Percentiles rank a stretch among this genome's conserved stretches.
phyloP scores from a whole-genome alignment of 2,329 filamentous ascomycete genomes.

The Ophiobolus disseminans region DNA sequence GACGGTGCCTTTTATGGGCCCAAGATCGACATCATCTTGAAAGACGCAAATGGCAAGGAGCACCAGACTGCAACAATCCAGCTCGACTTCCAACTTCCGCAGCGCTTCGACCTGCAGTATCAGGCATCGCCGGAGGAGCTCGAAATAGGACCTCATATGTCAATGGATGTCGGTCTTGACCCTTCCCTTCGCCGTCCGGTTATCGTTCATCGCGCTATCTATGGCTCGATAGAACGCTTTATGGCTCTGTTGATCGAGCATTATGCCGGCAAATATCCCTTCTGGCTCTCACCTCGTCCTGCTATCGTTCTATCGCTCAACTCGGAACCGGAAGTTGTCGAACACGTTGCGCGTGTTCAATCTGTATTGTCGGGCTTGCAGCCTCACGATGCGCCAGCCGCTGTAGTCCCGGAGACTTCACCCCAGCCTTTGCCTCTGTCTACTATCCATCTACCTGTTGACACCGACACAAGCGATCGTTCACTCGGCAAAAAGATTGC shows the following conservation, averaged over 20 bases:
- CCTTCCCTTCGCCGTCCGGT: conserved; percentile 63
- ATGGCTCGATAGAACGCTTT: conserved; percentile 83
- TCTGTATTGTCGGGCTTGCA: conserved; percentile 39
- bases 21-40: conserved; percentile 86
- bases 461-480: conserved; percentile 70
- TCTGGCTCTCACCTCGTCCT: conserved; percentile 86
- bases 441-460: conserved; percentile 71
- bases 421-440: conserved; percentile 54
- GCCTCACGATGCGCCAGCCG: conserved; percentile 17
- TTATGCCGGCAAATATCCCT: conserved; percentile 78
- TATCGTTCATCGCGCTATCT: conserved; percentile 82
- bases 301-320: conserved; percentile 77
- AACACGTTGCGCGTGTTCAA: conserved; percentile 54
- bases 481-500: conserved; percentile 72
- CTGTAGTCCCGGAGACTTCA: conserved; percentile 19
- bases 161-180: conserved; percentile 47
- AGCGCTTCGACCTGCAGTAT: conserved; percentile 80
- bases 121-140: conserved; percentile 70
- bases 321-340: conserved; percentile 61
- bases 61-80: conserved; percentile 91
- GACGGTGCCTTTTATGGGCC: conserved; percentile 92
- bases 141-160: conserved; percentile 60
- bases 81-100: conserved; percentile 87
- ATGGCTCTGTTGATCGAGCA: conserved; percentile 87
- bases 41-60: conserved; percentile 77